Evolutionary conservation across 2,329 filamentous ascomycete species (phyloP), one percentile per base, ranked within the genome.

Genomic region (Sclerotinia glacialis): DNA sequence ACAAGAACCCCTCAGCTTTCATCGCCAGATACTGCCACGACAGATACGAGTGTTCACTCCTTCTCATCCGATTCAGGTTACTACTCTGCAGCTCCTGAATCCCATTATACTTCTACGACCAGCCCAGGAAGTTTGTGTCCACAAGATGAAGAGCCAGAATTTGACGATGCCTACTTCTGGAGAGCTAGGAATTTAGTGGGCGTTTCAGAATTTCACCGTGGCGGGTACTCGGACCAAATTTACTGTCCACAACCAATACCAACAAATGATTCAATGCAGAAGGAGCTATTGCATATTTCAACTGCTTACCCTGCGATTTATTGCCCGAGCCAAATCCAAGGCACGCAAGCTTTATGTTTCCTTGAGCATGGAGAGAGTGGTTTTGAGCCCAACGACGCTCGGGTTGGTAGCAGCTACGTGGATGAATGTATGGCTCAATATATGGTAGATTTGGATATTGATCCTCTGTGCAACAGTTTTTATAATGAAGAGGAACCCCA

Each of bases 1-100:
- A 14, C 12, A 37, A 18, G 11, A 3, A 18, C 26, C 1, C n/a
- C 5, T 23, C n/a, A 18, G 0, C 9, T 37, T 21, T 60, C 21
- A 40, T 49, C 58, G 16, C 58, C 58, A 26, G n/a, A 60, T 49
- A 60, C 58, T 37, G 12, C 44, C 8, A 60, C 28, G 4, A 60
- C 58, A 9, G 4, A 18, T 26, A 14, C 8, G 12, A 60, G 58
- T 31, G 14, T 28, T 4, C 14, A 37, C 9, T 12, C 58, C 3
- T 23, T 37, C 37, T 8, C n/a, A 60, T 18, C 28, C 2, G 28
- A 60, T 28, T 49, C 31, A 5, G 28, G 28, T 3, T 49, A 49
- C 4, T n/a, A 7, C 4, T 18, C 58, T 12, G 31, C 8, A 26
- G 31, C 44, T 34, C 14, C n/a, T 11, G 12, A 49, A 1, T 21